Evolutionary conservation across 1,284 basidiomycete genomes (phyloP), one percentile per base, ranked within the genome.

Genomic region (Rhodotorula mucilaginosa): DNA sequence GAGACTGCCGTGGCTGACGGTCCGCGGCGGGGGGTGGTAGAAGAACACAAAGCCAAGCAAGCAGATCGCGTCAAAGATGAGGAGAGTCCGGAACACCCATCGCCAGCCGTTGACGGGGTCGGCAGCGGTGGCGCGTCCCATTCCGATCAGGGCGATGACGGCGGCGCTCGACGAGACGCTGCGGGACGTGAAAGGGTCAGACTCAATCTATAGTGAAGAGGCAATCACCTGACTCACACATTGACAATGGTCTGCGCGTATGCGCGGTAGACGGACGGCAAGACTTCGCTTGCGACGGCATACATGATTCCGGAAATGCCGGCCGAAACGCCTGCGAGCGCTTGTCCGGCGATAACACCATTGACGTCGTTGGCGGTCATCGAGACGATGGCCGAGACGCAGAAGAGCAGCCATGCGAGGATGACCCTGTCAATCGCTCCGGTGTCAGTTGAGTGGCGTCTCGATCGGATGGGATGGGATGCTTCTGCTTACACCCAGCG

Each of bases 31-130:
- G 3, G 68, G 68, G 34, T 51, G 47, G 59, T 69, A 69, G 64
- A 69, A 66, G 34, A 60, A 47, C 7, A 15, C 13, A 58, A 69
- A 61, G 18, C 68, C 68, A 31, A 65, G 3, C 21, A 69, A 26
- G 44, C 65, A n/a, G 49, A 69, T 48, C n/a, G 34, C 68, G 51
- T 61, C 34, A 8, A 61, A 19, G 34, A 69, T 54, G 16, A 69
- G 52, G 15, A 46, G 15, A 16, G 59, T 61, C 16, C 63, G 54
- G 46, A 49, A 69, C 8, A 69, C 29, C 68, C 68, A 70, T 19
- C 68, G 58, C 68, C 68, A 70, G 58, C 68, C 68, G 52, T 70
- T 61, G 58, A 70, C 19, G 18, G 68, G 58, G 47, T 70, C 68
- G 19, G 34, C 58, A 7, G 31, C 18, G 12, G 26, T 44, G 13